These are phyloP conservation scores for Brassica rapa DNA, from an alignment of 345 rosid genomes.

Conservation along the genomic window DNA sequence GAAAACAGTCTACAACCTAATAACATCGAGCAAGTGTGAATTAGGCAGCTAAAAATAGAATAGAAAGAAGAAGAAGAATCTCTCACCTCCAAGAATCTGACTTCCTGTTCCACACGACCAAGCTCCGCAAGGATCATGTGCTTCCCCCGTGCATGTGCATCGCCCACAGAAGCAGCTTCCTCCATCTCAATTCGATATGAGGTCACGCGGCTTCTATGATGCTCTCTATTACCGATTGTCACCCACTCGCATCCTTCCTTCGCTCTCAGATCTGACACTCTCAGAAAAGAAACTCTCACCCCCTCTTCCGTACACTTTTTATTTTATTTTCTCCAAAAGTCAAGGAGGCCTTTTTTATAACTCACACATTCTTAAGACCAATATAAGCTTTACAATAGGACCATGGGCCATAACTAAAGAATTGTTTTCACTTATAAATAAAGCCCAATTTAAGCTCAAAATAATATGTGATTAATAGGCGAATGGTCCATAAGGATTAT, in stretches of 20 bases:
- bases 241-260: slow-evolving; percentile 22
- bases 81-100: slow-evolving; percentile 56
- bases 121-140: slow-evolving; percentile 78
- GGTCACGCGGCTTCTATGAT: not conserved
- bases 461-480: too few relatives aligned
- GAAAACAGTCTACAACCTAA: too few relatives aligned
- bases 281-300: not conserved
- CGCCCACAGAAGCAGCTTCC: slow-evolving; percentile 41
- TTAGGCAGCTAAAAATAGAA: too few relatives aligned
- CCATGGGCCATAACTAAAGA: not conserved
- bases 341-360: not conserved
- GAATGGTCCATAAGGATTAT: too few relatives aligned
- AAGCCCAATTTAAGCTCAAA: too few relatives aligned
- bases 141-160: slow-evolving; percentile 61
- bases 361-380: not conserved
- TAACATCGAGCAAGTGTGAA: too few relatives aligned
- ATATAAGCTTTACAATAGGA: not conserved
- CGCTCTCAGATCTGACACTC: slow-evolving; percentile 37
- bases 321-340: not conserved
- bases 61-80: too few relatives aligned
- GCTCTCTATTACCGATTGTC: not conserved
- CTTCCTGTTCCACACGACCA: slow-evolving; percentile 73
- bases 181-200: too few relatives aligned
- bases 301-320: not conserved
- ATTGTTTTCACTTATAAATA: not conserved